A percentile compares a stretch with the other conserved stretches of the same genome.
Conservation (phyloP, 176 grass and related monocot species). For the Carex kokanica region DNA sequence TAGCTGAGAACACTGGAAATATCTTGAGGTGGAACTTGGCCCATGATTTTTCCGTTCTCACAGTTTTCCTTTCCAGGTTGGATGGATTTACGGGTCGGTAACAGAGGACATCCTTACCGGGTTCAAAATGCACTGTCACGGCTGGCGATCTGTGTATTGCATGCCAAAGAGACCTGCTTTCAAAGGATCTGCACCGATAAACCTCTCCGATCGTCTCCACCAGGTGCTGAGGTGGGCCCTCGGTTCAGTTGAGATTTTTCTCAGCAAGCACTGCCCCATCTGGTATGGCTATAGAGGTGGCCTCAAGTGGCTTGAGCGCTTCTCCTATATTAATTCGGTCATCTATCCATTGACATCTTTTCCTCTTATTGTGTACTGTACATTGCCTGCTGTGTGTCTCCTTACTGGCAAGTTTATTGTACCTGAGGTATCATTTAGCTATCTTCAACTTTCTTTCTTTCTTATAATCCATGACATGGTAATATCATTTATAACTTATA, state of each 20-base stretch:
- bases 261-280: constrained; percentile 55
- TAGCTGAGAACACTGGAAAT: not conserved
- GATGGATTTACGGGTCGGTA: constrained; percentile 53
- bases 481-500: not conserved
- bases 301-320: constrained; percentile 42
- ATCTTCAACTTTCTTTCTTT: not conserved
- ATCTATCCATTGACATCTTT: constrained; percentile 55
- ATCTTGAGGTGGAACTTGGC: not conserved
- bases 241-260: constrained; percentile 53
- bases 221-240: constrained; percentile 53
- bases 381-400: constrained; percentile 49
- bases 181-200: constrained; percentile 48
- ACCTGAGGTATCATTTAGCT: constrained; percentile 34
- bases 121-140: constrained; percentile 56
- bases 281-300: constrained; percentile 55
- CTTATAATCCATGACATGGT: not conserved
- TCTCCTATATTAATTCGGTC: constrained; percentile 50
- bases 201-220: constrained; percentile 48
- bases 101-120: constrained; percentile 50
- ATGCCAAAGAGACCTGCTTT: constrained; percentile 48
- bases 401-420: constrained; percentile 50
- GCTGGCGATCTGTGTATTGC: constrained; percentile 56
- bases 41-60: not conserved
- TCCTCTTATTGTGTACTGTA: constrained; percentile 46
- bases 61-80: constrained; percentile 29